Conservation (phyloP, 768 basidiomycete genomes). For the Tylopilus plumbeoviolaceoides region DNA sequence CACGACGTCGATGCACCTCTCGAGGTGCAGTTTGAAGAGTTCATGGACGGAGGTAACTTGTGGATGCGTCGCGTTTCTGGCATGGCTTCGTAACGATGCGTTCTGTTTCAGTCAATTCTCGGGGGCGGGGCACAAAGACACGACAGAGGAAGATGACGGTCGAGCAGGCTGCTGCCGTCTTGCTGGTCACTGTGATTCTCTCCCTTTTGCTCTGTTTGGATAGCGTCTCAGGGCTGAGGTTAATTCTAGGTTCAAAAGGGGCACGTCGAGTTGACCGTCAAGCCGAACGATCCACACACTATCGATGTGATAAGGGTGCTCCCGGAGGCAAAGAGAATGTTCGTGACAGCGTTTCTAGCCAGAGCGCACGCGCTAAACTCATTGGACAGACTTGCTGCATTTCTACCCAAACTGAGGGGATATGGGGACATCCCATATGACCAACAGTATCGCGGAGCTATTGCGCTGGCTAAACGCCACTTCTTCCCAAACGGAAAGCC, state of each 20-base stretch:
- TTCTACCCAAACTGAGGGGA: conserved; percentile 28
- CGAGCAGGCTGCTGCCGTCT: conserved; percentile 23
- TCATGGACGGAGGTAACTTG: conserved; percentile 24
- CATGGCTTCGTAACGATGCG: neutral
- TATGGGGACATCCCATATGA: conserved; percentile 27
- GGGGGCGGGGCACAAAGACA: conserved; percentile 17
- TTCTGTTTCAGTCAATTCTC: conserved; percentile 19
- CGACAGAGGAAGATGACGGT: conserved; percentile 19
- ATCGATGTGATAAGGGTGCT: conserved; percentile 25
- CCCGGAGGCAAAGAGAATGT: conserved; percentile 23
- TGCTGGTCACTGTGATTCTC: conserved; percentile 21
- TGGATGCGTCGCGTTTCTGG: neutral
- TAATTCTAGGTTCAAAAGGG: conserved; percentile 24
- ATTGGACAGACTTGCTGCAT: conserved; percentile 20
- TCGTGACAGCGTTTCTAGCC: neutral
- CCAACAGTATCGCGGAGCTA: conserved; percentile 24
- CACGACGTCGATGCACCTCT: conserved; percentile 8
- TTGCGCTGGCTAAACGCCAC: conserved; percentile 27
- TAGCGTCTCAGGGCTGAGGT: neutral
- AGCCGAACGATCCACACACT: conserved; percentile 8
- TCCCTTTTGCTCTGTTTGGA: neutral
- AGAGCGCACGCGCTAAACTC: neutral
- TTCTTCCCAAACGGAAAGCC: conserved; percentile 23
- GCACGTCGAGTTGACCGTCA: conserved; percentile 19
- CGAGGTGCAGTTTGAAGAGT: conserved; percentile 25